phyloP scores from a whole-genome alignment of 164 flowering plant species.

The Hamamelis virginiana region DNA sequence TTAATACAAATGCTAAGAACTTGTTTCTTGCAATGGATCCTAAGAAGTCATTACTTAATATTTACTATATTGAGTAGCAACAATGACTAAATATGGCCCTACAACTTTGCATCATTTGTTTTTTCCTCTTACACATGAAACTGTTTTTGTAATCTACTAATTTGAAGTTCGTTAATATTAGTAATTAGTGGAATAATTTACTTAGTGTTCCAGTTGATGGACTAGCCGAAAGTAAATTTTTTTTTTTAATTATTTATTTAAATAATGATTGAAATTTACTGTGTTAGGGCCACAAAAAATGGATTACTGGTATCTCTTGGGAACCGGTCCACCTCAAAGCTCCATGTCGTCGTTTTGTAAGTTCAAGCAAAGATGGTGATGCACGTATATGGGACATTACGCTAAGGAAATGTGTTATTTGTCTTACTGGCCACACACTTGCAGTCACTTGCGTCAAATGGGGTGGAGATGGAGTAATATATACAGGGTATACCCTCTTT shows the following conservation, averaged over 20 bases:
- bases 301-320: conserved; percentile 97
- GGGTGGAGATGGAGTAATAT: conserved; percentile 97
- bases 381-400: conserved; percentile 93
- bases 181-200: not conserved
- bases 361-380: conserved; percentile 97
- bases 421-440: conserved; percentile 87
- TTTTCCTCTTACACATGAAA: no score
- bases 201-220: not conserved
- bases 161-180: not conserved
- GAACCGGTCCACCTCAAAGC: conserved; percentile 85
- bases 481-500: conserved; percentile 66
- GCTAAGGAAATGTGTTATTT: conserved; percentile 60
- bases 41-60: no score
- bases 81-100: no score
- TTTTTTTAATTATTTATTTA: no score
- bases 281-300: conserved; percentile 89
- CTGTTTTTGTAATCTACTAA: no score
- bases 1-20: no score
- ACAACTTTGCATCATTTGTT: no score
- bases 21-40: no score
- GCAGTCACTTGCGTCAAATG: conserved; percentile 98
- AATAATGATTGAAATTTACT: conserved; percentile 8
- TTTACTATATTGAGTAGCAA: no score
- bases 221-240: not conserved
- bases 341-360: conserved; percentile 94